phyloP scores from a whole-genome alignment of 805 yeast genomes.

The Metahyphopichia silvanorum region DNA sequence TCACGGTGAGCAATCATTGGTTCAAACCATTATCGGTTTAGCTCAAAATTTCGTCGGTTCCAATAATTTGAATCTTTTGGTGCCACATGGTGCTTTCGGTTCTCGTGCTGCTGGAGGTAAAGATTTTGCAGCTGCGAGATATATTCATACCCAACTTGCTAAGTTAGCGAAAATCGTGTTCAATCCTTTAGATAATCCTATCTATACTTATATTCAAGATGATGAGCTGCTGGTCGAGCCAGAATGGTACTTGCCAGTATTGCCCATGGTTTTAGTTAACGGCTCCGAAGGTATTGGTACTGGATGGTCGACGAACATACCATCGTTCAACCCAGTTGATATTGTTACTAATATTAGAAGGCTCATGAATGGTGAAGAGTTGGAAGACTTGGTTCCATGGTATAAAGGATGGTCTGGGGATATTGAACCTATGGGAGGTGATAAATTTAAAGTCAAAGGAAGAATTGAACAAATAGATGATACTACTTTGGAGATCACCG shows the following conservation, averaged over 20 bases:
- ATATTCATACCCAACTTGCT: constrained; percentile 82
- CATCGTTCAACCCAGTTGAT: constrained; percentile 85
- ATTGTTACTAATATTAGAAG: constrained; percentile 70
- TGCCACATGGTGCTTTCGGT: constrained; percentile 96
- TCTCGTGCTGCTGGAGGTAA: constrained; percentile 96
- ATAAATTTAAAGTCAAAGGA: constrained; percentile 75
- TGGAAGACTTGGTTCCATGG: constrained; percentile 85
- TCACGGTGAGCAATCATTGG: constrained; percentile 88
- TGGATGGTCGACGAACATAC: constrained; percentile 96
- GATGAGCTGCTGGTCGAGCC: constrained; percentile 96
- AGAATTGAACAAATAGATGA: constrained; percentile 77
- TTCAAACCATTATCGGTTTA: constrained; percentile 86
- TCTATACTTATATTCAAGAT: constrained; percentile 78
- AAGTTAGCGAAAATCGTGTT: constrained; percentile 75
- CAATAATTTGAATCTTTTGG: constrained; percentile 77
- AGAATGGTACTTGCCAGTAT: constrained; percentile 88
- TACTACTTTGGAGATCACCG: constrained; percentile 82
- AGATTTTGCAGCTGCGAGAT: constrained; percentile 97
- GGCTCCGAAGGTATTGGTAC: constrained; percentile 99
- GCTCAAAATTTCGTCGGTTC: constrained; percentile 96
- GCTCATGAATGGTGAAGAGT: constrained; percentile 68
- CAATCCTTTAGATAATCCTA: constrained; percentile 74
- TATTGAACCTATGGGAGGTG: constrained; percentile 60
- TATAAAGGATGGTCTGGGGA: constrained; percentile 92
- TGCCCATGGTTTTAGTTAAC: constrained; percentile 92